phyloP scores from a whole-genome alignment of 1,284 basidiomycete genomes.

The Amylostereum chailletii region DNA sequence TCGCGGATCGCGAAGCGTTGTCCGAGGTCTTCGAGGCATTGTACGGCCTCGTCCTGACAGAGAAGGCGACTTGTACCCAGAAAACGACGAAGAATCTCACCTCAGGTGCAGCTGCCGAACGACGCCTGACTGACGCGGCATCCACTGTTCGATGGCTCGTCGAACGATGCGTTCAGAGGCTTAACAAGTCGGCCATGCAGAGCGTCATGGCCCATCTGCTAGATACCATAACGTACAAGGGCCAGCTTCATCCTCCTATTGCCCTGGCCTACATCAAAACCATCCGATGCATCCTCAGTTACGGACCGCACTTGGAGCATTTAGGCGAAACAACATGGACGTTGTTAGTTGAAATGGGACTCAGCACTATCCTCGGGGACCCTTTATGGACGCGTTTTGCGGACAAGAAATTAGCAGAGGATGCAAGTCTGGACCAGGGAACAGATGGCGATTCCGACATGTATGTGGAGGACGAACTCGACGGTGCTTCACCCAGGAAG shows the following conservation, averaged over 20 bases:
- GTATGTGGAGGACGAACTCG: constrained; percentile 1
- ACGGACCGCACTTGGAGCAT: constrained; percentile 73
- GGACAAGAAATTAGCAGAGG: constrained; percentile 30
- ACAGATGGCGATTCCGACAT: constrained; percentile 1
- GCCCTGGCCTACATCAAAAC: constrained; percentile 80
- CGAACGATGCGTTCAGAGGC: constrained; percentile 43
- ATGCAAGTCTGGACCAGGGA: constrained; percentile 22
- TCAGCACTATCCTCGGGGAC: constrained; percentile 70
- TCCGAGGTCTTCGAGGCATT: constrained; percentile 65
- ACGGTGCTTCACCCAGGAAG: constrained; percentile 21
- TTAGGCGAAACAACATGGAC: constrained; percentile 65
- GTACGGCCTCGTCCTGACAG: constrained; percentile 55
- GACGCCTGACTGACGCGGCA: constrained; percentile 56
- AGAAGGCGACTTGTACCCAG: constrained; percentile 47
- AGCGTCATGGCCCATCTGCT: constrained; percentile 61
- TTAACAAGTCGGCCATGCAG: constrained; percentile 46
- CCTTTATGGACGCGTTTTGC: constrained; percentile 33
- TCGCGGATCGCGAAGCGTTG: constrained; percentile 49
- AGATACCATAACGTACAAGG: constrained; percentile 49
- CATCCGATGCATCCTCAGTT: constrained; percentile 54
- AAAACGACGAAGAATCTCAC: constrained; percentile 31
- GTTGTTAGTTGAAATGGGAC: constrained; percentile 58
- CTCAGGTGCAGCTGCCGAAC: constrained; percentile 32
- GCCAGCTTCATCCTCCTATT: constrained; percentile 53
- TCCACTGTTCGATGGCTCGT: constrained; percentile 64